Conservation (phyloP, 352 stramenopile genomes). For the Phytophthora pinifolia region DNA sequence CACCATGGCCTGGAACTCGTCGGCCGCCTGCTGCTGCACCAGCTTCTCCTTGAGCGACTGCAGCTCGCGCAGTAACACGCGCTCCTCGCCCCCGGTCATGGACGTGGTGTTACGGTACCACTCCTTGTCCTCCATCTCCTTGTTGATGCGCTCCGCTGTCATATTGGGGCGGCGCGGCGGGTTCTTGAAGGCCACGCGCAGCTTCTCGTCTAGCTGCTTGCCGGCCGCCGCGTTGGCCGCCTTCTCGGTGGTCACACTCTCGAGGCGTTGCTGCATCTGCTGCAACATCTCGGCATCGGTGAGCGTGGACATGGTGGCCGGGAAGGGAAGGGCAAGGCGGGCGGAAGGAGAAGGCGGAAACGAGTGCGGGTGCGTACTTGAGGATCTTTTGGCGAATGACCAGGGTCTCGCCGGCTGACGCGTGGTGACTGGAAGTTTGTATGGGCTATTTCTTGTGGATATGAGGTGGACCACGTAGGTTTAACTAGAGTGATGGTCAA, state of each 20-base stretch:
- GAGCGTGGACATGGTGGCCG: constrained; percentile 31
- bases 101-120: constrained; percentile 65
- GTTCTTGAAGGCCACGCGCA: constrained; percentile 66
- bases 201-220: constrained; percentile 76
- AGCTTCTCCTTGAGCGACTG: constrained; percentile 63
- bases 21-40: constrained; percentile 45
- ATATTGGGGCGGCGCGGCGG: constrained; percentile 61
- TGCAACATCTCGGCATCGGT: constrained; percentile 49
- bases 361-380: constrained; percentile 6
- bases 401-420: constrained; percentile 8
- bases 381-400: constrained; percentile 35
- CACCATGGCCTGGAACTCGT: constrained; percentile 62
- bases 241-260: constrained; percentile 37
- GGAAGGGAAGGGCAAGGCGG: background rate
- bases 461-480: background rate
- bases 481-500: constrained; percentile 19
- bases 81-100: constrained; percentile 75
- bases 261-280: constrained; percentile 54
- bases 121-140: constrained; percentile 63
- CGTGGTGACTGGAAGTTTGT: constrained; percentile 9
- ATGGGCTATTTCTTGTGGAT: background rate
- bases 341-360: background rate
- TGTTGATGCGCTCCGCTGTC: constrained; percentile 47
- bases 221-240: constrained; percentile 53
- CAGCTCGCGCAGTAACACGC: constrained; percentile 66